Conservation (phyloP, 306 rosid genomes). For the Vicia sativa region DNA sequence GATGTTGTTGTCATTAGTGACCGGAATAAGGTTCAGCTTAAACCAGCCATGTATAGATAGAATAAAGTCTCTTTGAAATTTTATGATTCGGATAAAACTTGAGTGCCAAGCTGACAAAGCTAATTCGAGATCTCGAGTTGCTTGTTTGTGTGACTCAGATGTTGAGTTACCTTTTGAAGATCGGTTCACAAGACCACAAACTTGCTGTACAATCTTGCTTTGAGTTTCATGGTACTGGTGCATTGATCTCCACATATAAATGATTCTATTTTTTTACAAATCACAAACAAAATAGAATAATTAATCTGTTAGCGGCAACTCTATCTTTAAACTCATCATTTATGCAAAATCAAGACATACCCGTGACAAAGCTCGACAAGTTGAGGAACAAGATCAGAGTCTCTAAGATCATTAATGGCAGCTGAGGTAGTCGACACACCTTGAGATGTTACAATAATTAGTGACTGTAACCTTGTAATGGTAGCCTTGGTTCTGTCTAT, state of each 20-base stretch:
- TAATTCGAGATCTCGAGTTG: conserved; percentile 92
- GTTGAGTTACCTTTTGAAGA: conserved; percentile 74
- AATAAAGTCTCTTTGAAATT: conserved; percentile 79
- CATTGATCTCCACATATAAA: conserved; percentile 97
- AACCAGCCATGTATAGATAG: conserved; percentile 85
- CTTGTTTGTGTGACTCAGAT: conserved; percentile 83
- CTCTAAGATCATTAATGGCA: conserved; percentile 73
- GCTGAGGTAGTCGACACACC: conserved; percentile 93
- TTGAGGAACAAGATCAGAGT: conserved; percentile 94
- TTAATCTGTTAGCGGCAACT: conserved; percentile 17
- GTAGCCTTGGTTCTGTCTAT: conserved; percentile 82
- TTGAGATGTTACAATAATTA: conserved; percentile 87
- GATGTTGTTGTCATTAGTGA: conserved; percentile 51
- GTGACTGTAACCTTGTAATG: conserved; percentile 79
- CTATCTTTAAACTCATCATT: background rate
- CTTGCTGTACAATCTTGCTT: conserved; percentile 91
- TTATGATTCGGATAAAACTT: conserved; percentile 79
- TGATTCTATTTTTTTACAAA: conserved; percentile 57
- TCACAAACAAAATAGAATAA: conserved; percentile 33
- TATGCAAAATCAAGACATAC: conserved; percentile 49
- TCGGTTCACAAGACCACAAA: conserved; percentile 79
- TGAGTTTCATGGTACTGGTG: conserved; percentile 89
- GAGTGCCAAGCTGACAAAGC: conserved; percentile 90
- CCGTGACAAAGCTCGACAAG: conserved; percentile 88
- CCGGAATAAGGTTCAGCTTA: conserved; percentile 77